Base-by-base conservation (phyloP, 306 rosid species). In the Malus sieversii region DNA sequence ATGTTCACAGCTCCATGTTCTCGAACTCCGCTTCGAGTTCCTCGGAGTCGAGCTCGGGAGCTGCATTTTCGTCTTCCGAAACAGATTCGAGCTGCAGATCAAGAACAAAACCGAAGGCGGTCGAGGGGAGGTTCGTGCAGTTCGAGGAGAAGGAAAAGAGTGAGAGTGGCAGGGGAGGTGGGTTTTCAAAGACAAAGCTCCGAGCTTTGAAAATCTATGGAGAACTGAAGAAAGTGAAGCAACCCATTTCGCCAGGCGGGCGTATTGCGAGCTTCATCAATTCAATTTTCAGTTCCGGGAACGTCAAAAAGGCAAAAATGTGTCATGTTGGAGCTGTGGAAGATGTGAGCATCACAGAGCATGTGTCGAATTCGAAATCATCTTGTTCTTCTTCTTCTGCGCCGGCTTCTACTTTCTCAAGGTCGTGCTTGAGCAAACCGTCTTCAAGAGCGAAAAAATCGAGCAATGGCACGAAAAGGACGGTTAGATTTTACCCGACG, bases 201-300 rank as follows among this genome's bases (percentile, higher is more conserved):
- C 78, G 75, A 48, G 94, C 90, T 0, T 55, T 84, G 87, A 87
- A 89, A 78, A 75, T 89, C 61, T 89, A 87, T 46, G 83, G 83
- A 10, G 94, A 85, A 25, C 51, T 89, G 72, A 87, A 89, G 83
- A 90, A 81, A 82, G 85, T 84, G 72, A 90, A 87, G 90, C 96
- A 90, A n/a, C 97, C 96, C 48, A 86, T 86, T 75, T 90, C 96
- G 6, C 92, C 92, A 0, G 87, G 92, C 20, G 81, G 91, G 18
- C 78, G 88, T 57, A 86, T 90, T 23, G 85, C 88, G 8, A 80
- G 58, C 75, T 90, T 90, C 46, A 74, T 90, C 44, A 85, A 86
- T 78, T 87, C 93, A 3, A 82, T 90, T 72, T 90, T 90, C 93
- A 87, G 77, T 73, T 87, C 91, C 1, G 85, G 88, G 40, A 90